These are phyloP conservation scores for Diaporthe citri DNA, from an alignment of 2,329 filamentous ascomycete genomes.

Conservation along the genomic window DNA sequence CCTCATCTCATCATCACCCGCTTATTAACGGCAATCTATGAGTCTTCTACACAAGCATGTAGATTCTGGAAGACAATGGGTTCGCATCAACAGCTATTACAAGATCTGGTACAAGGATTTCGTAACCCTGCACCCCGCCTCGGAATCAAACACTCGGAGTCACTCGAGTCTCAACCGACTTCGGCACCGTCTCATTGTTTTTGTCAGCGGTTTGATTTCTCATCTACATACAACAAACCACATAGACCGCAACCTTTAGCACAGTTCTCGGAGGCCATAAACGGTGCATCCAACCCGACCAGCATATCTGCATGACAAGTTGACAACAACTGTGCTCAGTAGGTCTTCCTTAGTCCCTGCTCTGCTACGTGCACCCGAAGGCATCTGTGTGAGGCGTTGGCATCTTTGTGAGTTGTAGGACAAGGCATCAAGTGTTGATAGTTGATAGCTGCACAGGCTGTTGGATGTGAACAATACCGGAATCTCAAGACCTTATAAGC, in stretches of 20 bases:
- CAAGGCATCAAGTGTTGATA: neutral
- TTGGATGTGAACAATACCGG: neutral
- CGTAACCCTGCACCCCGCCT: neutral
- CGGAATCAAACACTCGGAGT: neutral
- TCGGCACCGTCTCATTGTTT: slow-evolving; percentile 20
- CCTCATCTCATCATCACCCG: neutral
- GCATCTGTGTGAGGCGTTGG: neutral
- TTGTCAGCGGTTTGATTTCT: slow-evolving; percentile 27
- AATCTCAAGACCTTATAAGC: neutral
- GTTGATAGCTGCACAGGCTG: neutral
- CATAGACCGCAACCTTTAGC: neutral
- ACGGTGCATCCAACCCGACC: neutral
- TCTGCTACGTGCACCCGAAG: neutral
- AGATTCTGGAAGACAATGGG: neutral
- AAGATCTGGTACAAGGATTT: neutral
- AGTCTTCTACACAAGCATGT: neutral
- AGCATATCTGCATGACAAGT: neutral
- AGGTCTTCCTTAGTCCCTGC: neutral
- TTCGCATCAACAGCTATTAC: neutral
- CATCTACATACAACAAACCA: neutral
- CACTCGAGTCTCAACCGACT: neutral
- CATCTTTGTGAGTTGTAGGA: neutral
- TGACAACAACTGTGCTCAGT: neutral
- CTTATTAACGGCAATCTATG: neutral
- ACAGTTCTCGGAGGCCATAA: neutral